Conservation (phyloP, 495 filamentous ascomycete genomes). For the Aspergillus bertholletiae region DNA sequence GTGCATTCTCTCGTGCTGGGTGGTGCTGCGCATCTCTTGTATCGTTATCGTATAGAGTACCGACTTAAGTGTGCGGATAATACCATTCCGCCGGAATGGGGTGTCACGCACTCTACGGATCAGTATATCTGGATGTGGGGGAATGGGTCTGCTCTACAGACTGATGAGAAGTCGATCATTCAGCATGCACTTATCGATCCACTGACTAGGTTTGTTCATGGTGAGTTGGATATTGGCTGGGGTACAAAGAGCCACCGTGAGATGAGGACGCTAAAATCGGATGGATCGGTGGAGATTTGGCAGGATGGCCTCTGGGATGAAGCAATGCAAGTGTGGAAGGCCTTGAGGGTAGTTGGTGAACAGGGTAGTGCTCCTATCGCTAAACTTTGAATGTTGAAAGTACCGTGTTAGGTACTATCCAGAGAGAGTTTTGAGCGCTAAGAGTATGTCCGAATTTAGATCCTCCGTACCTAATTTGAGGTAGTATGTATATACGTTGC, state of each 20-base stretch:
- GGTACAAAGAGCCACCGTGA: slow-evolving; percentile 20
- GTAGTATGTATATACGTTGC: not conserved
- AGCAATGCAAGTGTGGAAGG: slow-evolving; percentile 46
- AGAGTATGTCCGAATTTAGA: too few relatives aligned
- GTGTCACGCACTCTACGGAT: slow-evolving; percentile 55
- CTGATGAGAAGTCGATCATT: slow-evolving; percentile 40
- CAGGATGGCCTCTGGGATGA: slow-evolving; percentile 44
- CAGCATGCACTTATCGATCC: slow-evolving; percentile 37
- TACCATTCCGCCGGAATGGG: slow-evolving; percentile 44
- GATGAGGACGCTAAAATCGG: slow-evolving; percentile 38
- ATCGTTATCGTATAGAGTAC: slow-evolving; percentile 50
- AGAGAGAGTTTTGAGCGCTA: too few relatives aligned
- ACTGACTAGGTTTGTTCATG: slow-evolving; percentile 41
- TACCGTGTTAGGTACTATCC: not conserved
- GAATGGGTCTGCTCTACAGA: slow-evolving; percentile 36
- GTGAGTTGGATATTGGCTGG: slow-evolving; percentile 33
- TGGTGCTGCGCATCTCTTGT: slow-evolving; percentile 26
- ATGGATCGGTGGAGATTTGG: slow-evolving; percentile 44
- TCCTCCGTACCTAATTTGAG: not conserved
- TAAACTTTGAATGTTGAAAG: slow-evolving; percentile 5
- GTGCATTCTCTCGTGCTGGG: slow-evolving; percentile 27
- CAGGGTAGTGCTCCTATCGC: not conserved
- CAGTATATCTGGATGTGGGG: slow-evolving; percentile 58
- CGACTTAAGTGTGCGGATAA: slow-evolving; percentile 41
- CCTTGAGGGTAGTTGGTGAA: slow-evolving; percentile 20